phyloP scores from a whole-genome alignment of 345 rosid species.

The Populus alba region DNA sequence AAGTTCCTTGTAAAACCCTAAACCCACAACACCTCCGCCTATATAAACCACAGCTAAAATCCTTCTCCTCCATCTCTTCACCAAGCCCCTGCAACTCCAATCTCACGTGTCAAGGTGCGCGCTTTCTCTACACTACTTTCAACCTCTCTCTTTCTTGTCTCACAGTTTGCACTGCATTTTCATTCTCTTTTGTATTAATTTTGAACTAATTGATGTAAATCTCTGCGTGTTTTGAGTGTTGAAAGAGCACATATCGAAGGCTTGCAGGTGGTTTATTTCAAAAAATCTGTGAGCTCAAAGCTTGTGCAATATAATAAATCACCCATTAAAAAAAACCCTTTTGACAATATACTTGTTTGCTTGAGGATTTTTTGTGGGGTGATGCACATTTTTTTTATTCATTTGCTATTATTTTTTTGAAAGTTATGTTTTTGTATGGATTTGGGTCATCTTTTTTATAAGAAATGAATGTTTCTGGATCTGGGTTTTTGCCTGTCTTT shows the following conservation, averaged over 20 bases:
- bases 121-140: background rate
- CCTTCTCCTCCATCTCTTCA: background rate
- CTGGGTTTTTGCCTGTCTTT: background rate
- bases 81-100: background rate
- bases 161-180: background rate
- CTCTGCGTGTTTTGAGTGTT: background rate
- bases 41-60: constrained; percentile 5
- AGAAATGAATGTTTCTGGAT: background rate
- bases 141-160: no score
- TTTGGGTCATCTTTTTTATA: background rate
- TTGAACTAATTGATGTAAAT: background rate
- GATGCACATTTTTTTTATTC: constrained; percentile 31
- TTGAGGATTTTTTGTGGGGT: constrained; percentile 31
- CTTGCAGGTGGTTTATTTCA: constrained; percentile 41
- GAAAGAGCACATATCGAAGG: constrained; percentile 86
- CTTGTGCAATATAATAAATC: constrained; percentile 61
- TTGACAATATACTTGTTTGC: constrained; percentile 10
- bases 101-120: background rate
- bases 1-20: constrained; percentile 17
- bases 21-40: background rate
- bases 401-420: background rate
- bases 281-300: constrained; percentile 67
- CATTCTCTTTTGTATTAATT: background rate
- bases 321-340: constrained; percentile 26
- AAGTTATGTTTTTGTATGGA: background rate